These are phyloP conservation scores for Diaporthe sp. DNA, from an alignment of 2,329 filamentous ascomycete genomes.

Conservation along the genomic window DNA sequence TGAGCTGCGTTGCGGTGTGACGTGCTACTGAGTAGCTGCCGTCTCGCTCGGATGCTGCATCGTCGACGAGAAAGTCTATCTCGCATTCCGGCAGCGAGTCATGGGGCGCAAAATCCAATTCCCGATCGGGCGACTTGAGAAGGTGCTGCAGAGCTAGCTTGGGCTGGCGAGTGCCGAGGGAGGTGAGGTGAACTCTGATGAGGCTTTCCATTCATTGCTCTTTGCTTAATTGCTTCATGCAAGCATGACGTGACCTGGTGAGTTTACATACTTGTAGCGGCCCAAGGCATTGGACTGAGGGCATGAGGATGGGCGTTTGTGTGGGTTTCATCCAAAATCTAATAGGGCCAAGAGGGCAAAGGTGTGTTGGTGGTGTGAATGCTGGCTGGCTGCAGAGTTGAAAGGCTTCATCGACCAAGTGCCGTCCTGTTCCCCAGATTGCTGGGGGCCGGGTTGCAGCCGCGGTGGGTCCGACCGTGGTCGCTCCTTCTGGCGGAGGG, in stretches of 20 bases:
- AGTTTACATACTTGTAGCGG: background rate
- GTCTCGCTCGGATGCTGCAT: conserved; percentile 14
- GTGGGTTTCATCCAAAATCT: conserved; percentile 24
- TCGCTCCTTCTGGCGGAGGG: conserved; percentile 11
- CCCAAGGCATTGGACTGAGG: background rate
- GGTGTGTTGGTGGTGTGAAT: background rate
- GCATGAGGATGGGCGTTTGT: conserved; percentile 1
- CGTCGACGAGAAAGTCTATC: conserved; percentile 20
- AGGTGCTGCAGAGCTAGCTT: background rate
- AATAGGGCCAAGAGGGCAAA: conserved; percentile 7
- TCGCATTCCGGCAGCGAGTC: conserved; percentile 22
- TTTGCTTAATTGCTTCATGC: background rate
- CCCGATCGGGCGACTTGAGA: conserved; percentile 5
- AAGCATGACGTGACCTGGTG: conserved; percentile 16
- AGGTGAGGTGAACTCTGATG: conserved; percentile 13
- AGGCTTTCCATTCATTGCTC: background rate
- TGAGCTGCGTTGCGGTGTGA: conserved; percentile 27
- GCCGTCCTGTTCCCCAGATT: conserved; percentile 28
- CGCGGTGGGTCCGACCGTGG: conserved; percentile 19
- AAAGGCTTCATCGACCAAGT: conserved; percentile 17
- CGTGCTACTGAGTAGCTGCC: conserved; percentile 15
- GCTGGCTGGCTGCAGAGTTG: conserved; percentile 1
- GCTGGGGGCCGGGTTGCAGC: conserved; percentile 23
- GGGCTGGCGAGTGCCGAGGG: conserved; percentile 18
- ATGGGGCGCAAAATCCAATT: conserved; percentile 4